Percentiles rank a stretch among this genome's conserved stretches.
phyloP scores from a whole-genome alignment of 371 early-diverging fungal species.

The Mortierella sp. region DNA sequence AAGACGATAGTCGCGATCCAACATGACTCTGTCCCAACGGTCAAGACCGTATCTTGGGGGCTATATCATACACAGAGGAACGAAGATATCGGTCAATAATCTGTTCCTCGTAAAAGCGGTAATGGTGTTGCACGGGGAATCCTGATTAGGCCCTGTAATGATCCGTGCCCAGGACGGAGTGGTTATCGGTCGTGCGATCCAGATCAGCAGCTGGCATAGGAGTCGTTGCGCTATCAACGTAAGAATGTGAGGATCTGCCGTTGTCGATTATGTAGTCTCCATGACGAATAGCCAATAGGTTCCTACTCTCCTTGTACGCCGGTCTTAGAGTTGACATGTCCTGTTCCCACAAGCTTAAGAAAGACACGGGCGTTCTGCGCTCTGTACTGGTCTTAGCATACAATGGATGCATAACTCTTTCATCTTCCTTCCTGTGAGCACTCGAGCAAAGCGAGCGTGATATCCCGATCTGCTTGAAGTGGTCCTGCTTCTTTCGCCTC shows the following conservation, averaged over 20 bases:
- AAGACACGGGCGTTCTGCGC: background rate
- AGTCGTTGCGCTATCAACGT: background rate
- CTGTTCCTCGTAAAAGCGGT: background rate
- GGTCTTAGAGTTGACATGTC: background rate
- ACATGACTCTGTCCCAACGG: constrained; percentile 62
- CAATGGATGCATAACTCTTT: background rate
- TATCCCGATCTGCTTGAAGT: background rate
- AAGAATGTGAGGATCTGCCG: background rate
- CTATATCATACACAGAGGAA: constrained; percentile 16
- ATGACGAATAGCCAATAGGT: background rate
- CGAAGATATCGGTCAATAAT: background rate
- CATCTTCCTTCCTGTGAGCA: background rate
- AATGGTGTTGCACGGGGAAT: background rate
- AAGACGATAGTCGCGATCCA: constrained; percentile 61
- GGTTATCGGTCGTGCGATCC: background rate
- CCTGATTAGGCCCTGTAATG: background rate
- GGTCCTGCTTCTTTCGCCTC: background rate
- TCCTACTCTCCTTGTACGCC: background rate
- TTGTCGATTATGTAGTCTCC: background rate
- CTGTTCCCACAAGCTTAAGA: background rate
- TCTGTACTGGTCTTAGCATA: background rate
- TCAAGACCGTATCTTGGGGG: constrained; percentile 60
- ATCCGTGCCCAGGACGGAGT: background rate
- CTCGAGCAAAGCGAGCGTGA: background rate
- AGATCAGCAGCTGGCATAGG: background rate